Evolutionary conservation across 2,329 filamentous ascomycete genomes (phyloP), one percentile per base, ranked within the genome.

Genomic region (Penicillium sp.): DNA sequence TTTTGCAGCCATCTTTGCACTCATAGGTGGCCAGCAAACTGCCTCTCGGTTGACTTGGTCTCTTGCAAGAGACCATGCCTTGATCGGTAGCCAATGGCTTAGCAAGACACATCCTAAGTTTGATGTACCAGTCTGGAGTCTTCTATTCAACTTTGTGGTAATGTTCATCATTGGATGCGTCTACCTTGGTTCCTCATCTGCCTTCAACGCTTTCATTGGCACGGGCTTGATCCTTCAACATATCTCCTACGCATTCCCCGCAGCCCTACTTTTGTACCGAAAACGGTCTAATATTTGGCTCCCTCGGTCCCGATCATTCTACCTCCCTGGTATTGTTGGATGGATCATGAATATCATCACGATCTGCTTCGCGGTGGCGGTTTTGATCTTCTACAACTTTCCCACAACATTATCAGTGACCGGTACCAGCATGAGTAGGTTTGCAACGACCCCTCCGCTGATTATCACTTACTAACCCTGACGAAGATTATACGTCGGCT

Each of bases 31-130:
- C 5, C 64, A 66, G 14, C 62, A 69, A 49, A 67, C 63, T 3
- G 61, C 65, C 2, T 61, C 67, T 6, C 62, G 67, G 9, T 48
- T 72, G 5, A 68, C 68, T 10, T 70, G 67, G 68, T 57, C 63
- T 13, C 61, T 69, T 32, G 67, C 65, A 18, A 39, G 62, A 39
- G 57, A 59, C 29, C 24, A 36, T 14, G 54, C 54, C 1, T 42
- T 59, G 4, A 31, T 59, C 10, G 48, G 47, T 2, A 51, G 16
- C 21, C n/a, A 40, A 18, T 56, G 41, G 31, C 42, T 51, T 2
- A 34, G 45, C n/a, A 13, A 44, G 50, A 52, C 48, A 9, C 32
- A 56, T 32, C 34, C 40, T 10, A 31, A 38, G 3, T 49, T 48
- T 10, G 29, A 61, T 14, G 60, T 65, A 5, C 66, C 65, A n/a